Conservation (phyloP, 768 basidiomycete species). For the Boletus subcaerulescens region DNA sequence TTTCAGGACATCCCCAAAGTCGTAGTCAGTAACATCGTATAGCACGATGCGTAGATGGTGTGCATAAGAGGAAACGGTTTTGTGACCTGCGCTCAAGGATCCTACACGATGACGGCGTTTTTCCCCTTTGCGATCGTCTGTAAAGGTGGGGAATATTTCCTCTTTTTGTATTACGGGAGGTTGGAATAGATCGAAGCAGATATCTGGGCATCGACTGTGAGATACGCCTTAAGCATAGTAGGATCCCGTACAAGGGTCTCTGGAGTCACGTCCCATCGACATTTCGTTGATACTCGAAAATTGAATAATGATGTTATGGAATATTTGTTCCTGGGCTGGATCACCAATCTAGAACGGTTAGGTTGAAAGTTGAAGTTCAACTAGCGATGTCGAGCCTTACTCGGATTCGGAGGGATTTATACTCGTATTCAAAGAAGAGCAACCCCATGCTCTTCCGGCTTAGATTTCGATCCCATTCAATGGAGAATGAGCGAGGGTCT, state of each 20-base stretch:
- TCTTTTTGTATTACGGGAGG: constrained; percentile 65
- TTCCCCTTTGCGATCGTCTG: constrained; percentile 26
- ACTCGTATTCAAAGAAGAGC: constrained; percentile 63
- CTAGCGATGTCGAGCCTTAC: constrained; percentile 34
- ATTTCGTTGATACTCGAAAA: constrained; percentile 61
- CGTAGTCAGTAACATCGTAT: constrained; percentile 42
- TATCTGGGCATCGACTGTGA: constrained; percentile 39
- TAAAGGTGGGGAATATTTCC: constrained; percentile 52
- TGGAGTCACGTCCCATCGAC: constrained; percentile 56
- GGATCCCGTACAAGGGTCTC: constrained; percentile 54
- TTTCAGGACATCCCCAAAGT: constrained; percentile 34
- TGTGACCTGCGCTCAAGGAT: constrained; percentile 55
- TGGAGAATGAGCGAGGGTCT: constrained; percentile 54
- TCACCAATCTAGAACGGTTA: constrained; percentile 51
- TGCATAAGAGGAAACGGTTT: constrained; percentile 61
- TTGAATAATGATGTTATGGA: constrained; percentile 49
- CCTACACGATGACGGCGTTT: constrained; percentile 56
- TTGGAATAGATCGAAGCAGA: constrained; percentile 64
- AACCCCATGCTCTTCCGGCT: constrained; percentile 45
- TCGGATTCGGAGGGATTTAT: constrained; percentile 61
- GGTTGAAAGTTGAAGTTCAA: neutral
- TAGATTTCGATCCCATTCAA: constrained; percentile 65
- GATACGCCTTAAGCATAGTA: constrained; percentile 3
- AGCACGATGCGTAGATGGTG: constrained; percentile 67
- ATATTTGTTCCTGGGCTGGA: constrained; percentile 46